Evolutionary conservation across 2,329 filamentous ascomycete species (phyloP), one percentile per base, ranked within the genome.

Genomic region (Aspergillus luchuensis): DNA sequence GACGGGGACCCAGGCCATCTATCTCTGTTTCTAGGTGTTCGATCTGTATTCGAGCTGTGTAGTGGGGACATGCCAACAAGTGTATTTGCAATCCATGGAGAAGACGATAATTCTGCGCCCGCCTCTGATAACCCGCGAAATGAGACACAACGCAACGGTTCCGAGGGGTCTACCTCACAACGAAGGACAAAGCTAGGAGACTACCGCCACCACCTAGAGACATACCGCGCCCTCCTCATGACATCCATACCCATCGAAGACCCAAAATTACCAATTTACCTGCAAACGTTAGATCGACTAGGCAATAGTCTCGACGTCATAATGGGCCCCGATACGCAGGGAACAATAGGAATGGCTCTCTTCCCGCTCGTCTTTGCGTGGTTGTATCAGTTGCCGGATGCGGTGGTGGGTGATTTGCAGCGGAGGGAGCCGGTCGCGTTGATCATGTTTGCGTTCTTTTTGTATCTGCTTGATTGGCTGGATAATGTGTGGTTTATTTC

Each of bases 401-500:
- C 15, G 3, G 38, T 66, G 2, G 28, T 65, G 2, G 4, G 47
- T 4, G 61, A 60, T 5, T 23, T 65, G 25, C 59, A 57, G 19
- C 19, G 45, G 3, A 30, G 28, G 33, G 25, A 58, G 0, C 56
- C 60, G 33, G n/a, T 25, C 15, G 50, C 57, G 11, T 19, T 62
- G 30, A 47, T 57, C 5, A 4, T 66, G 1, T 62, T 65, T 10
- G 45, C 64, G 0, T 63, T 60, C 28, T 66, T 63, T 38, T 11
- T 36, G 0, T 48, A 63, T 5, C 43, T 62, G 5, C 19, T 66
- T 15, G 59, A 59, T 11, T 33, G 58, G 23, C 21, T 66, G 8
- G 39, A 56, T n/a, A 36, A 43, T 1, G 57, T 54, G 2, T 66
- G 64, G 63, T 65, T 65, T 13, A 60, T 66, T 7, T 41, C 30